phyloP scores from a whole-genome alignment of 441 rosid genomes.

The Kokia cookei region DNA sequence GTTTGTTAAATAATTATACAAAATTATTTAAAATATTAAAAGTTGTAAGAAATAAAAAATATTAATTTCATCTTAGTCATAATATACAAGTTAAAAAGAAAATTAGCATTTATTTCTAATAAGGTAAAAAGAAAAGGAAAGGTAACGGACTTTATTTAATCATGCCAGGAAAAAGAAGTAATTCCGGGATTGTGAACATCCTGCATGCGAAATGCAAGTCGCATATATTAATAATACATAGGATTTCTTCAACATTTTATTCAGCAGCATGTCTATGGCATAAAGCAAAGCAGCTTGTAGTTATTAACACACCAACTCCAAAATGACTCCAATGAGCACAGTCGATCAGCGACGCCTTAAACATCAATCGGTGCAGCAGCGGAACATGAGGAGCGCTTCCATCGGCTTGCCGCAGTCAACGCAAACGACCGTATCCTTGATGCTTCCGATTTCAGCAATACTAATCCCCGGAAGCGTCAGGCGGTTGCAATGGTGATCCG shows the following conservation, averaged over 20 bases:
- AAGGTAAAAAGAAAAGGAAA: background rate
- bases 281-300: background rate
- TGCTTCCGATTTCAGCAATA: background rate
- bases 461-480: constrained; percentile 27
- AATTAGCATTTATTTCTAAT: no score
- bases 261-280: background rate
- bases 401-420: constrained; percentile 31
- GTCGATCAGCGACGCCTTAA: background rate
- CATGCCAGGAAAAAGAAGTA: background rate
- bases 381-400: constrained; percentile 41
- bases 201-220: background rate
- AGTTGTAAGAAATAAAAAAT: no score
- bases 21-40: no score
- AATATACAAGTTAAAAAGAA: no score
- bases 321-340: background rate
- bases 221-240: background rate
- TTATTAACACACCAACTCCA: background rate
- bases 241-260: background rate
- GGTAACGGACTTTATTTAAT: background rate
- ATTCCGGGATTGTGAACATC: background rate
- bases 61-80: no score
- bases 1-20: no score
- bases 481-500: constrained; percentile 38
- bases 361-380: constrained; percentile 42
- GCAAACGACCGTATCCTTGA: constrained; percentile 35